Evolutionary conservation across 1,284 basidiomycete genomes (phyloP), one percentile per base, ranked within the genome.

Genomic region (Sporisorium graminicola): DNA sequence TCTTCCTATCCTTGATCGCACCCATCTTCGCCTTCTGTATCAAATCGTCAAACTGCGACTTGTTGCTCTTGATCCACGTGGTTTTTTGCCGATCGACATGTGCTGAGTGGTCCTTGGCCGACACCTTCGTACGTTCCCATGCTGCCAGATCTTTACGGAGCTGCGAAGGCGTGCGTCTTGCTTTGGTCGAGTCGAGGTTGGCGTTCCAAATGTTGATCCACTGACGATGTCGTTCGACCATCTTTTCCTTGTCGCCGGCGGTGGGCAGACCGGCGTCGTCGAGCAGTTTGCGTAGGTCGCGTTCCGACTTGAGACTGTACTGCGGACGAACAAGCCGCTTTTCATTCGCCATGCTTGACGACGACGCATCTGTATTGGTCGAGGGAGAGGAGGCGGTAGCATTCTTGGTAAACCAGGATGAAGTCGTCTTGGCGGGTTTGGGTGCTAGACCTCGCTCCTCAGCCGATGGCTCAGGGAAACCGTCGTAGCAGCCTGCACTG

Each of bases 191-290:
- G 52, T 85, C 83, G 13, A 85, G 71, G 40, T 85, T 85, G 42
- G 79, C 82, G 55, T 85, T 85, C 64, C 74, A 85, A 22, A 83
- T 55, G 57, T 83, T 83, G 58, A 85, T 61, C 82, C 82, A 85
- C 29, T 83, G 80, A 2, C 81, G 73, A 47, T 83, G 82, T 2
- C 83, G 62, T 49, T 82, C 79, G 9, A 79, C 57, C 40, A 82
- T 40, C 35, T 65, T 70, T 26, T 81, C 81, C 7, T 67, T 68
- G 20, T 63, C 58, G 7, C 83, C 83, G 9, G 65, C 47, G 4
- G 70, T 71, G 3, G 79, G 62, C 0, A 85, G 63, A 7, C 68
- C 62, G 16, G 64, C 57, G 3, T 77, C 68, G 33, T 71, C 65
- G 42, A 83, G 77, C 37, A 80, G 51, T 55, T 78, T 79, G 61